phyloP scores from a whole-genome alignment of 2,329 filamentous ascomycete species.

The Apiospora sp. region DNA sequence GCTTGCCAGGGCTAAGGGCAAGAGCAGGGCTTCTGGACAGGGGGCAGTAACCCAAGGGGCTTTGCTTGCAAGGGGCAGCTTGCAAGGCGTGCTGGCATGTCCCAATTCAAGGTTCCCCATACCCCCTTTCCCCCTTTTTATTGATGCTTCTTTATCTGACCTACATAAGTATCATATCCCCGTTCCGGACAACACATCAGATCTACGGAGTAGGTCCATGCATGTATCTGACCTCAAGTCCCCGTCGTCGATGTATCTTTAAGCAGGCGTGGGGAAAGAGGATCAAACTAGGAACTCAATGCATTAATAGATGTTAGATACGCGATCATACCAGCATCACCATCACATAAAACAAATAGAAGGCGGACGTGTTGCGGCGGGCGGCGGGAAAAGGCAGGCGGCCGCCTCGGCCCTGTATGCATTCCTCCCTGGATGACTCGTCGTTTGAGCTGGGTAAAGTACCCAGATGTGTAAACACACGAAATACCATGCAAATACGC shows the following conservation, averaged over 20 bases:
- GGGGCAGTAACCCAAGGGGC: not conserved
- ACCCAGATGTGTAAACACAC: not conserved
- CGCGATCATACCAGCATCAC: slow-evolving; percentile 5
- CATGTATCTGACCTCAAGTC: not conserved
- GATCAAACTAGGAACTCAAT: not conserved
- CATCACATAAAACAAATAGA: not conserved
- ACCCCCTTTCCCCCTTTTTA: not conserved
- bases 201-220: not conserved
- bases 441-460: not conserved
- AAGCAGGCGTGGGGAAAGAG: not conserved
- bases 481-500: not conserved
- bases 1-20: not conserved
- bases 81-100: slow-evolving; percentile 7
- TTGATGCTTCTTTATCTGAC: not conserved
- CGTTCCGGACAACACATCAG: not conserved
- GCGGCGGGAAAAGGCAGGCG: slow-evolving; percentile 12
- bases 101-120: slow-evolving; percentile 4
- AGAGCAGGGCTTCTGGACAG: not conserved
- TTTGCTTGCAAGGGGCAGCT: not conserved
- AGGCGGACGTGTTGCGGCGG: not conserved
- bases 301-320: not conserved
- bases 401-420: not conserved
- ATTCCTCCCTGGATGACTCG: not conserved
- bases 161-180: not conserved
- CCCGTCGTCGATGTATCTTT: not conserved